phyloP scores from a whole-genome alignment of 345 rosid species.

The Hibiscus trionum region DNA sequence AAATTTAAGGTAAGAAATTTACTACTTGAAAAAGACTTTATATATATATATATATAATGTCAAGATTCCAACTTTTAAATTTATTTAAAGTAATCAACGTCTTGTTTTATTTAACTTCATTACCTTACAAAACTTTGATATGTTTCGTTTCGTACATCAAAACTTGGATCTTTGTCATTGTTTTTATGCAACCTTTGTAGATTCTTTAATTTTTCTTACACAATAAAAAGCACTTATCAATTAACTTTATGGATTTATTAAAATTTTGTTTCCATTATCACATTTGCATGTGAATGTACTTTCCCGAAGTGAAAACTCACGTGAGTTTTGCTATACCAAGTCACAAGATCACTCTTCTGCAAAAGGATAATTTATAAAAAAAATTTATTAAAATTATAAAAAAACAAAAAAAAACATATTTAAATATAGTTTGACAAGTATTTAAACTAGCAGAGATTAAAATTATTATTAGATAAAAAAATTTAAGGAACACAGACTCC shows the following conservation, averaged over 20 bases:
- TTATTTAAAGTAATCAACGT: too few relatives aligned
- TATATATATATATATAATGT: too few relatives aligned
- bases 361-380: background rate
- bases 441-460: too few relatives aligned
- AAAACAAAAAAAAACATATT: too few relatives aligned
- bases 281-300: conserved; percentile 61
- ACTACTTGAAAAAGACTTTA: background rate
- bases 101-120: background rate
- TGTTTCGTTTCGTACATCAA: background rate
- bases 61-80: too few relatives aligned
- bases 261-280: conserved; percentile 28
- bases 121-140: background rate
- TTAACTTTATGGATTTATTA: conserved; percentile 21
- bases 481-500: too few relatives aligned
- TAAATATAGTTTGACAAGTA: too few relatives aligned
- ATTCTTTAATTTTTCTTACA: background rate
- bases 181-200: conserved; percentile 3
- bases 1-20: background rate
- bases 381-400: too few relatives aligned
- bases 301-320: conserved; percentile 45
- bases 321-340: conserved; percentile 27
- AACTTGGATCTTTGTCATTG: conserved; percentile 3
- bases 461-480: too few relatives aligned
- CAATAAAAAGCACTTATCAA: conserved; percentile 14
- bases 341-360: conserved; percentile 24